Evolutionary conservation across 1,139 yeast species (phyloP), one percentile per base, ranked within the genome.

Genomic region (Candida labiduridarum): DNA sequence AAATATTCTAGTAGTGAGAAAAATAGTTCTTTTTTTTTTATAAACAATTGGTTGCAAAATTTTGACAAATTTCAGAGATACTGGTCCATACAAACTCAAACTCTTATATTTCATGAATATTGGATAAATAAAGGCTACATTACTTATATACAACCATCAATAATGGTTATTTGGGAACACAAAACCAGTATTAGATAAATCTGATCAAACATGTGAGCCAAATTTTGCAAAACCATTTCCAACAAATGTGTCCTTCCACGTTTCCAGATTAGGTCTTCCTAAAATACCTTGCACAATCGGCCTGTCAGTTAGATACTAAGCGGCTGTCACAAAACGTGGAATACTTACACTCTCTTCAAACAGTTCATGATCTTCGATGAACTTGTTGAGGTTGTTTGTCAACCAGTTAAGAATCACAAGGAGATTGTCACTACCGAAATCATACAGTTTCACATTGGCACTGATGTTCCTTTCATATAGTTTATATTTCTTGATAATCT

Each of bases 331-430:
- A 25, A 25, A 25, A 25, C 29, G 29, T 25, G 29, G 29, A 25
- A 25, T 25, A 25, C 29, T 25, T 5, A 70, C 58, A 18, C 74
- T 63, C 27, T 72, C 67, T 27, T 43, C 35, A 18, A 46, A 68
- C 16, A 56, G 62, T 1, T 46, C 45, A 8, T 49, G 50, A 5
- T 52, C 53, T 33, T 59, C 48, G 46, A 69, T 59, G 49, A 70
- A 68, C 14, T 52, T 49, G 1, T 61, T 64, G 43, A 71, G 50
- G 49, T 71, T 63, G 46, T 69, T 69, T 5, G 63, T 57, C 22
- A 72, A 51, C 59, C 68, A 69, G 53, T 72, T 72, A 42, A 71
- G 52, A 11, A 58, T 56, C 11, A 57, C 56, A 14, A 69, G 60
- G 19, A 72, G 56, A 50, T 55, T 62, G 4, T 53, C 44, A 9